Base-by-base conservation (phyloP, 371 early-diverging fungal species). In the Mucor indicus region DNA sequence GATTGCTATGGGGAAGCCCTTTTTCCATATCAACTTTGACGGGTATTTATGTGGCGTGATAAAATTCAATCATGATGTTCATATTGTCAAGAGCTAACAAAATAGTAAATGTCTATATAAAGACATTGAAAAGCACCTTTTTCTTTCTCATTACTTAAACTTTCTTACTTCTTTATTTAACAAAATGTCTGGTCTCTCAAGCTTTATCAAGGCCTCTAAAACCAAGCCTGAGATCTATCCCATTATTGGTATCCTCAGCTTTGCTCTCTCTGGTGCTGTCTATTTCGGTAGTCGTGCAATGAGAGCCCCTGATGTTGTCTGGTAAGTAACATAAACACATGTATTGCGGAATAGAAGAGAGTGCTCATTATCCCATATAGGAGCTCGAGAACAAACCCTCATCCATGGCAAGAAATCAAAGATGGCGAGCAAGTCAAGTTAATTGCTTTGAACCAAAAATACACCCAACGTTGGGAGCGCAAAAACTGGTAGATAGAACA, bases 371-470 rank as follows among this genome's bases (percentile, higher is more conserved):
- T n/a, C n/a, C n/a, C n/a, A 33, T 33, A 33, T 13, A 33, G 35
- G 35, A 33, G n/a, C n/a, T 33, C 35, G 4, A 33, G n/a, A 33
- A 25, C 42, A 13, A 71, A 67, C 38, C 31, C 45, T 41, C 35
- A 57, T 15, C 67, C 67, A 38, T 71, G 72, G 67, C 62, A 71
- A 43, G 61, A 67, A n/a, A 55, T 71, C 43, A 53, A 53, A 27
- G 31, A 53, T 2, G 64, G 64, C 10, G 62, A 68, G 31, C 69
- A 68, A 41, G 69, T 68, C 20, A 68, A 68, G 43, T 50, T 68
- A 17, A 41, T 36, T 20, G 56, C 69, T 15, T 25, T 51, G 33
- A 64, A 68, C 27, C 69, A 68, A 44, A 60, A 68, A 25, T 61
- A 68, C 16, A 47, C 57, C 36, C 33, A 48, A n/a, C 53, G 53